Evolutionary conservation across 306 rosid genomes (phyloP), one percentile per base, ranked within the genome.

Genomic region (Echinosophora koreensis): DNA sequence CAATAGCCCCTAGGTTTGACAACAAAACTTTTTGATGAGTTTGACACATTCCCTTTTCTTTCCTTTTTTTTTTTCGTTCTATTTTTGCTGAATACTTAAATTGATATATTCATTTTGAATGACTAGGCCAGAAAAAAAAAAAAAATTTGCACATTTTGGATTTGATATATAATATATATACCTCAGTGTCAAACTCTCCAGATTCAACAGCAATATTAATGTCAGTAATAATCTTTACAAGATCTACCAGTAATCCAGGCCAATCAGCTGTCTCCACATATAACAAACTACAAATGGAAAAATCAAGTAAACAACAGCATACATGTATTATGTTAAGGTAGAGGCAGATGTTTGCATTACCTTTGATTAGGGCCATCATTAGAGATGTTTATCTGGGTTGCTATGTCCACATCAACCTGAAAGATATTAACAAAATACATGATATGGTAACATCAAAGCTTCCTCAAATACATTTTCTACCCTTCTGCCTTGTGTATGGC

Each of bases 131-230:
- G 2, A 22, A 22, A 22, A 22, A 22, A n/a, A 22, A 39, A n/a
- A 57, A 11, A 28, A 37, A 54, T 12, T 16, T 3, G 79, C 49
- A 44, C 69, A 30, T 37, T 68, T 13, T 54, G 42, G 12, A 35
- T 37, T 22, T 52, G 22, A 22, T 22, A 22, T 22, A 22, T 22
- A 22, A 76, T 73, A 51, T 73, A 58, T 86, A 84, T 88, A 92
- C 98, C 98, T 92, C 93, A 0, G 98, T 95, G 73, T 95, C 97
- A 60, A 95, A 95, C 80, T 95, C 98, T 69, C 98, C 98, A 0
- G 98, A 92, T 81, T 89, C 92, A 79, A 95, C 97, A 37, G 88
- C 68, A 65, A 95, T 67, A 57, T 80, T 85, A 80, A 89, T 91
- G 79, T 95, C 99, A 17, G 96, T 95, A 46, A 91, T 80, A 54